These are phyloP conservation scores for Trichocladium uniseriatum DNA, from an alignment of 495 filamentous ascomycete species.

Conservation along the genomic window DNA sequence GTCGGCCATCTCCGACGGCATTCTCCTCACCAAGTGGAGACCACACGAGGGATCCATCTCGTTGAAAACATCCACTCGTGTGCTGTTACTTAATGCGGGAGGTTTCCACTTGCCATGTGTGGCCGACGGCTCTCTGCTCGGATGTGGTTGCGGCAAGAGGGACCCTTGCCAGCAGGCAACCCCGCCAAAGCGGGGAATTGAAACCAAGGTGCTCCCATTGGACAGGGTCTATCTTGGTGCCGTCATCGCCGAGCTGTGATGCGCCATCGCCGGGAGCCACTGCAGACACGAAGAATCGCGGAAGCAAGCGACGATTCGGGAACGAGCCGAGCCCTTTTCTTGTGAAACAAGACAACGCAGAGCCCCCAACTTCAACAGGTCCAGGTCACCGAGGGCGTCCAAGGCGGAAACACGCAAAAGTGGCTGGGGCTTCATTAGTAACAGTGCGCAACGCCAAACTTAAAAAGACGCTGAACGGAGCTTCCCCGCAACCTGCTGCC, in stretches of 20 bases:
- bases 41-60: neutral
- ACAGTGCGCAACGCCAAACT: too few relatives aligned
- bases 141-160: neutral
- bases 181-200: too few relatives aligned
- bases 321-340: neutral
- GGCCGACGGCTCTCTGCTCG: neutral
- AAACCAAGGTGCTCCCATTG: neutral
- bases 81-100: too few relatives aligned
- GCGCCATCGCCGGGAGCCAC: conserved; percentile 7
- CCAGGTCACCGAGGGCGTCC: too few relatives aligned
- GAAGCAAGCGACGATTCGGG: neutral
- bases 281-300: neutral
- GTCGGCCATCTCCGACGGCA: conserved; percentile 20
- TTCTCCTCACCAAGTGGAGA: neutral
- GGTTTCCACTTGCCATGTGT: neutral
- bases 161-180: too few relatives aligned
- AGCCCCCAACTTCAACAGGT: too few relatives aligned
- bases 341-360: too few relatives aligned
- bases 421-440: too few relatives aligned
- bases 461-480: too few relatives aligned
- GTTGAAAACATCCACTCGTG: neutral
- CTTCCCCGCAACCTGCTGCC: too few relatives aligned
- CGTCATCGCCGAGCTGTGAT: conserved; percentile 15
- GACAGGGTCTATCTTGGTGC: neutral
- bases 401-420: too few relatives aligned